Conservation (phyloP, 495 filamentous ascomycete species). For the Neurospora sp. region DNA sequence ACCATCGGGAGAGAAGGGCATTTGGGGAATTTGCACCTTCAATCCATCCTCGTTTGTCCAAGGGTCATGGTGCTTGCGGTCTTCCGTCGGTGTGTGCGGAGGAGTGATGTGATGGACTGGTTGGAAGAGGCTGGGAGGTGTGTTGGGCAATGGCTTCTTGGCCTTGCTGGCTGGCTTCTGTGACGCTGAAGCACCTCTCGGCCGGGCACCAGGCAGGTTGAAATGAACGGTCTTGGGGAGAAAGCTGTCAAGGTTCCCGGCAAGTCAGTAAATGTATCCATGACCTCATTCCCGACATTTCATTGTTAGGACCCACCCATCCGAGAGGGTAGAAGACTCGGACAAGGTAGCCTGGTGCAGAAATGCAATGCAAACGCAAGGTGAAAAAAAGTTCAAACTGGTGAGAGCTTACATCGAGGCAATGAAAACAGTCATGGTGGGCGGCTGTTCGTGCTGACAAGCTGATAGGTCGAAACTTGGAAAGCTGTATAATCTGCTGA, state of each 20-base stretch:
- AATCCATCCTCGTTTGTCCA: conserved; percentile 49
- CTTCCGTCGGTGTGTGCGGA: conserved; percentile 52
- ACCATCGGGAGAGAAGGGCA: conserved; percentile 21
- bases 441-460: conserved; percentile 2
- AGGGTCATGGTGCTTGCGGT: conserved; percentile 40
- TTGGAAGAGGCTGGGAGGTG: conserved; percentile 35
- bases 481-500: background rate
- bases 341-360: background rate
- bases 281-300: background rate
- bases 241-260: conserved; percentile 44
- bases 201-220: conserved; percentile 31
- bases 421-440: conserved; percentile 71
- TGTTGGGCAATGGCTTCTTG: conserved; percentile 19
- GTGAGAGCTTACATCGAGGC: conserved; percentile 61
- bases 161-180: conserved; percentile 17
- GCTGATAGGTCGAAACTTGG: background rate
- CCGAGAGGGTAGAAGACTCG: background rate
- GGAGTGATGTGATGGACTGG: conserved; percentile 33
- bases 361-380: background rate
- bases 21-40: conserved; percentile 28
- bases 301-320: background rate
- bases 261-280: background rate
- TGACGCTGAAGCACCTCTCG: conserved; percentile 21
- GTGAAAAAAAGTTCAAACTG: background rate
- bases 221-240: conserved; percentile 87